These are phyloP conservation scores for Arbutus unedo DNA, from an alignment of 148 eudicot species.

Conservation along the genomic window DNA sequence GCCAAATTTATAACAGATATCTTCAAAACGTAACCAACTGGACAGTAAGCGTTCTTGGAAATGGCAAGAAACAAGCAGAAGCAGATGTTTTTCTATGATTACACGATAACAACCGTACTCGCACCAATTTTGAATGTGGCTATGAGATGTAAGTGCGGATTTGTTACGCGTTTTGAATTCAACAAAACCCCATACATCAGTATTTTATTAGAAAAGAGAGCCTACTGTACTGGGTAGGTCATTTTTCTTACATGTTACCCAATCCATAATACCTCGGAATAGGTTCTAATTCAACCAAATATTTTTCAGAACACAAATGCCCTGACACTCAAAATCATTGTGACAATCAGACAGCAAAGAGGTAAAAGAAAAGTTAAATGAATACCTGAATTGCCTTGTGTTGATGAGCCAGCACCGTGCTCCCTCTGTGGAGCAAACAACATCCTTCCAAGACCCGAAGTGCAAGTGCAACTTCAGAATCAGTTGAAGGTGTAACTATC, in stretches of 20 bases:
- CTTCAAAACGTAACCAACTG: not conserved
- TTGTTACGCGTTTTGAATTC: too few relatives aligned
- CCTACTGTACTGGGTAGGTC: not conserved
- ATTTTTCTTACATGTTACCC: not conserved
- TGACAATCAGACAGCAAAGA: not conserved
- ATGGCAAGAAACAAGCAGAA: not conserved
- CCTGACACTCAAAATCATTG: not conserved
- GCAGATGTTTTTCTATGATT: not conserved
- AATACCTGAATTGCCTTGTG: constrained; percentile 75
- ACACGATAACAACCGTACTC: not conserved
- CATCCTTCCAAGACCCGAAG: constrained; percentile 96
- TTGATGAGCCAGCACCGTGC: constrained; percentile 78
- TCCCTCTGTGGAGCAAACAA: constrained; percentile 76
- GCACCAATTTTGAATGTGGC: not conserved
- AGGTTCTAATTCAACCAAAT: not conserved
- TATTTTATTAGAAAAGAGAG: too few relatives aligned
- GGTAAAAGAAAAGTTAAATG: not conserved
- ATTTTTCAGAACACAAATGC: not conserved
- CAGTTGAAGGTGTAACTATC: constrained; percentile 71
- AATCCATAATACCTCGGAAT: not conserved
- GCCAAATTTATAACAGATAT: not conserved
- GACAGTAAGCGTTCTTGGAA: not conserved
- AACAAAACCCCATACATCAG: too few relatives aligned
- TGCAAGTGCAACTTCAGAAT: constrained; percentile 90
- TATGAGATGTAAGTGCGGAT: not conserved